Conservation (phyloP, 2,329 filamentous ascomycete genomes). For the Pseudonectria buxi region DNA sequence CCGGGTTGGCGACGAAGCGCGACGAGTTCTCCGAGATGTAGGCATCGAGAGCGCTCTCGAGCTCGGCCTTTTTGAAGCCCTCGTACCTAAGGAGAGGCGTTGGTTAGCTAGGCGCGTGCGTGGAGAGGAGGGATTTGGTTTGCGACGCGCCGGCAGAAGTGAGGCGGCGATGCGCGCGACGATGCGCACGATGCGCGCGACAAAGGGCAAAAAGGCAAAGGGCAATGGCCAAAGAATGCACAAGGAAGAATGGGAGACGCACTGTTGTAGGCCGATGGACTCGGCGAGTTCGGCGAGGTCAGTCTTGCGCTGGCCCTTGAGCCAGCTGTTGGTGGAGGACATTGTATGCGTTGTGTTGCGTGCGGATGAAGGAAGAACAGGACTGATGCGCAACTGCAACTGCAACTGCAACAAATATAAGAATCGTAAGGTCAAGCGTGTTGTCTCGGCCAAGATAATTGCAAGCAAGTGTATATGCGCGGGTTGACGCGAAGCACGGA, state of each 20-base stretch:
- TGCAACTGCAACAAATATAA: not conserved
- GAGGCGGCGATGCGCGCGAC: not conserved
- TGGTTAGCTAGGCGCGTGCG: constrained; percentile 1
- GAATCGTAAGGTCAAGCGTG: no score
- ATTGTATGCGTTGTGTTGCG: no score
- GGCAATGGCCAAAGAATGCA: no score
- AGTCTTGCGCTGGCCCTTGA: constrained; percentile 74
- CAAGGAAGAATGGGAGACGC: constrained; percentile 32
- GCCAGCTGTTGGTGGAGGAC: constrained; percentile 55
- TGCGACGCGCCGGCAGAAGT: not conserved
- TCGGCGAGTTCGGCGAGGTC: constrained; percentile 72
- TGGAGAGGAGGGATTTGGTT: constrained; percentile 1
- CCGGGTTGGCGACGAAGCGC: constrained; percentile 54
- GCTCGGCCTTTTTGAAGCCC: constrained; percentile 67
- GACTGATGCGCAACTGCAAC: constrained; percentile 23
- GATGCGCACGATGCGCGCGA: constrained; percentile 1
- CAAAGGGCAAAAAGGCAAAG: no score
- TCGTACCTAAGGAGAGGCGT: constrained; percentile 51
- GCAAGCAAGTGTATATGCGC: not conserved
- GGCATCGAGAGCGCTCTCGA: constrained; percentile 68
- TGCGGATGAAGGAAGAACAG: constrained; percentile 10
- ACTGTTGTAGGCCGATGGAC: constrained; percentile 65
- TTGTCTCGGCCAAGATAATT: no score
- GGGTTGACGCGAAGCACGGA: not conserved
- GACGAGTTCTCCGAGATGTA: constrained; percentile 64